Base-by-base conservation (phyloP, 164 flowering plant species). In the Annona cherimola region DNA sequence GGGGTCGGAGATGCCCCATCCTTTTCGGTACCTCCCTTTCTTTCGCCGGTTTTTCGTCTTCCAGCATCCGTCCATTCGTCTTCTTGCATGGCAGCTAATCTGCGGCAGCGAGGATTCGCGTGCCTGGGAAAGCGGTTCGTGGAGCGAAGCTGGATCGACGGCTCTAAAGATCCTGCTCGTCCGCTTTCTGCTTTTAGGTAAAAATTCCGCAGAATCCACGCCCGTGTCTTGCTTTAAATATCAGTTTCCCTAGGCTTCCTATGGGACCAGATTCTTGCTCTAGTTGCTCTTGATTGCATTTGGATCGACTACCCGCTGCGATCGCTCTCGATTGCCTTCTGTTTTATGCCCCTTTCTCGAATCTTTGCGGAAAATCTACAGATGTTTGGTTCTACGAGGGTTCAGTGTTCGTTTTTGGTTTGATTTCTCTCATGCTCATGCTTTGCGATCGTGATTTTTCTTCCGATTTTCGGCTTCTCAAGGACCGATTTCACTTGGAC, bases 61-160 rank as follows among this genome's bases (percentile, higher is more conserved):
- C 55, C 12, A 50, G 12, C 7, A 3, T 50, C 55, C 55, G 7
- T 7, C 12, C 55, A 35, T 67, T 40, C 42, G 71, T 67, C 6
- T 1, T 61, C 65, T 83, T 80, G 83, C 68, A 83, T 83, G 85
- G 85, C 85, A 68, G 81, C 81, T 67, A 80, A 80, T 64, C 78
- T 73, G 79, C 79, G 76, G 74, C 76, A 81, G 61, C 78, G 75
- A 26, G 81, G 81, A 81, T 59, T 84, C 77, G 79, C 69, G 45
- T 72, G 68, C 74, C 63, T 84, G 19, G 86, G 87, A 42, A 85
- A 79, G 83, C 85, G 82, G 78, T 72, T 81, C 45, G 74, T 72
- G 44, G 26, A 63, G 41, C 16, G 42, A 41, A 63, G 11, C 12
- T 40, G n/a, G n/a, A 11, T 40, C 42, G 42, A n/a, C 41, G 4